Conservation (phyloP, 1,284 basidiomycete genomes). For the Malassezia yamatoensis region DNA sequence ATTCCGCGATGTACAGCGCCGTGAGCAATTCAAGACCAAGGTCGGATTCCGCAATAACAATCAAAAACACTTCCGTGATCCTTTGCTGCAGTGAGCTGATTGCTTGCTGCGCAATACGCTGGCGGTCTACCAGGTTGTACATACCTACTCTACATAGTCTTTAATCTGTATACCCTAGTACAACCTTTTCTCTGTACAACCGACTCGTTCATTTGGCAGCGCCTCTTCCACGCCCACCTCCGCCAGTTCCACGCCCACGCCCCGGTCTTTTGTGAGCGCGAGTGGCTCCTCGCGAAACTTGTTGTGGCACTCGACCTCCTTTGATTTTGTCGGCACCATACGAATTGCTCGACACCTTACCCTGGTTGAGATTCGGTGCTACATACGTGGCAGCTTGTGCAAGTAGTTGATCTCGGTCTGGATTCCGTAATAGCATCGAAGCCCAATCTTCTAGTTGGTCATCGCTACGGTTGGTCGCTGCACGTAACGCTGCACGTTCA, state of each 20-base stretch:
- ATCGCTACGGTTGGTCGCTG: conserved; percentile 5
- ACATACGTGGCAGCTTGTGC: not conserved
- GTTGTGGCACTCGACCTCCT: conserved; percentile 4
- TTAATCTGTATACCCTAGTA: too few species aligned
- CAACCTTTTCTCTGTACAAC: too few species aligned
- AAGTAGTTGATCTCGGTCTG: not conserved
- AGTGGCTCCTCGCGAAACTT: not conserved
- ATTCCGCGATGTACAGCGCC: conserved; percentile 67
- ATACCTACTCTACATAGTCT: too few species aligned
- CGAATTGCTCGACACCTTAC: not conserved
- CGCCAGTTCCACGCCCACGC: conserved; percentile 10
- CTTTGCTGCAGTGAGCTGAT: conserved; percentile 31
- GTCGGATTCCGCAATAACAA: conserved; percentile 47
- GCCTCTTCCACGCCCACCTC: not conserved
- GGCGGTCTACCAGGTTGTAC: too few species aligned
- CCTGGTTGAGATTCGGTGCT: conserved; percentile 9
- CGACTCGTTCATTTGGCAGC: too few species aligned
- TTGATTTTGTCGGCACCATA: conserved; percentile 1
- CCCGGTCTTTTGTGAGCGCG: conserved; percentile 5
- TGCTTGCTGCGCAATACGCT: too few species aligned
- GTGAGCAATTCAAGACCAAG: conserved; percentile 74
- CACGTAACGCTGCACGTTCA: conserved; percentile 9
- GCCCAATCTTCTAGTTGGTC: conserved; percentile 17
- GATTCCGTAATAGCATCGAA: conserved; percentile 9
- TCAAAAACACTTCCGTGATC: conserved; percentile 47